phyloP scores from a whole-genome alignment of 1,139 yeast species.

The Schizosaccharomyces versatilis region DNA sequence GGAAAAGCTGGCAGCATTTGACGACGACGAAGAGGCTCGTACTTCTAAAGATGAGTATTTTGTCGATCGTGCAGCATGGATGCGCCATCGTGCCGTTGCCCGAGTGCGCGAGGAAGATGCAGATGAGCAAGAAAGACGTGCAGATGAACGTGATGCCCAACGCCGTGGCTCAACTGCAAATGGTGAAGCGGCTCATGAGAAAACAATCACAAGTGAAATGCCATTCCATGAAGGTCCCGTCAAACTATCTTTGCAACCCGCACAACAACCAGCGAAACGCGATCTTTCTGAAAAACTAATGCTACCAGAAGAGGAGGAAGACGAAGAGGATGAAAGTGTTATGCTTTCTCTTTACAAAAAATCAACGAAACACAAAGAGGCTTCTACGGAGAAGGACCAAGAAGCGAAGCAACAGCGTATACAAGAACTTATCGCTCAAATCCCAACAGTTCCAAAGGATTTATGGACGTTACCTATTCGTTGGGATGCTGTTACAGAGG shows the following conservation, averaged over 20 bases:
- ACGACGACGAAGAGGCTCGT: constrained; percentile 13
- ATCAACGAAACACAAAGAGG: background rate
- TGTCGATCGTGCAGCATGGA: constrained; percentile 19
- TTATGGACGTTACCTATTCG: constrained; percentile 15
- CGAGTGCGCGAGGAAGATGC: constrained; percentile 17
- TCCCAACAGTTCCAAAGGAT: constrained; percentile 14
- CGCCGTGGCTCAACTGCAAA: background rate
- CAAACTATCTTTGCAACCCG: background rate
- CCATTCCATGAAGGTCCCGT: background rate
- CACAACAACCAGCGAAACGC: background rate
- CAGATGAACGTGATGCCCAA: constrained; percentile 1
- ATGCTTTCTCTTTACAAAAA: too few species aligned
- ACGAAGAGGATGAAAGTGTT: background rate
- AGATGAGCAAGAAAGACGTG: constrained; percentile 16
- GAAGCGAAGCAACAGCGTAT: constrained; percentile 4
- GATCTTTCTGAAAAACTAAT: background rate
- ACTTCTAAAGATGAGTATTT: constrained; percentile 16
- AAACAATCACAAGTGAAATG: background rate
- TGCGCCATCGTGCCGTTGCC: constrained; percentile 16
- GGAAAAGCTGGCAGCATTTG: constrained; percentile 12
- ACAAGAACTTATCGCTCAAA: constrained; percentile 3
- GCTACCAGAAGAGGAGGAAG: background rate
- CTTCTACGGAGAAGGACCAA: constrained; percentile 2
- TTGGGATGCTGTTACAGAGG: constrained; percentile 17
- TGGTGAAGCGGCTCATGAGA: background rate